These are phyloP conservation scores for Talaromyces adpressus DNA, from an alignment of 495 filamentous ascomycete genomes.

Conservation along the genomic window DNA sequence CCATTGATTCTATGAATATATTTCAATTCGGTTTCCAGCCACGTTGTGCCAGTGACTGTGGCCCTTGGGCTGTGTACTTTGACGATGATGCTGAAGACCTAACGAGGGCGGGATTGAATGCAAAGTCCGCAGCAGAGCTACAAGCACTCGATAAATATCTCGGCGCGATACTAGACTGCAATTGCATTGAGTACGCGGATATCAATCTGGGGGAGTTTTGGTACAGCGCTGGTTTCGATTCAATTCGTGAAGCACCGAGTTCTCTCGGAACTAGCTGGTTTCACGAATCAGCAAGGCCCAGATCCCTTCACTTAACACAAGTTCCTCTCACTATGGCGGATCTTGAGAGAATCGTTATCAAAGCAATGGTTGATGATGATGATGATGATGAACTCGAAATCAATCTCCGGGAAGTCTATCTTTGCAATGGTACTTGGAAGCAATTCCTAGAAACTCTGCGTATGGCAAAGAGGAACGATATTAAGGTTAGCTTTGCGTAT, in stretches of 20 bases:
- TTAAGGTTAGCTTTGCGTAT: neutral
- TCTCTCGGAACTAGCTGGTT: neutral
- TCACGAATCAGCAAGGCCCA: neutral
- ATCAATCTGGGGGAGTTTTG: constrained; percentile 1
- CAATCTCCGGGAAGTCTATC: neutral
- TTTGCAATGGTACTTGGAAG: neutral
- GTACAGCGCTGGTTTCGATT: neutral
- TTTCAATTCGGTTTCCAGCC: neutral
- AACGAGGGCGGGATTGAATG: neutral
- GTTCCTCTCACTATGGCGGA: neutral
- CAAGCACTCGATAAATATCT: neutral
- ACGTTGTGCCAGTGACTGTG: neutral
- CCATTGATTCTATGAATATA: neutral
- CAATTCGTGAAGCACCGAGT: neutral
- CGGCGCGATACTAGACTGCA: neutral
- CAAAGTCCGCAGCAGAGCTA: neutral
- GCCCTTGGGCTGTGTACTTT: neutral
- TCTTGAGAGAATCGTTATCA: neutral
- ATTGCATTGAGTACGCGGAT: neutral
- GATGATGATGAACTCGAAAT: neutral
- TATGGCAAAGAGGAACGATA: neutral
- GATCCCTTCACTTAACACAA: neutral
- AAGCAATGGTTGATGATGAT: neutral
- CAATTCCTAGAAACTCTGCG: neutral
- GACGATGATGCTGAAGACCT: neutral